phyloP scores from a whole-genome alignment of 2,329 filamentous ascomycete species.

The Colletotrichum liriopes region DNA sequence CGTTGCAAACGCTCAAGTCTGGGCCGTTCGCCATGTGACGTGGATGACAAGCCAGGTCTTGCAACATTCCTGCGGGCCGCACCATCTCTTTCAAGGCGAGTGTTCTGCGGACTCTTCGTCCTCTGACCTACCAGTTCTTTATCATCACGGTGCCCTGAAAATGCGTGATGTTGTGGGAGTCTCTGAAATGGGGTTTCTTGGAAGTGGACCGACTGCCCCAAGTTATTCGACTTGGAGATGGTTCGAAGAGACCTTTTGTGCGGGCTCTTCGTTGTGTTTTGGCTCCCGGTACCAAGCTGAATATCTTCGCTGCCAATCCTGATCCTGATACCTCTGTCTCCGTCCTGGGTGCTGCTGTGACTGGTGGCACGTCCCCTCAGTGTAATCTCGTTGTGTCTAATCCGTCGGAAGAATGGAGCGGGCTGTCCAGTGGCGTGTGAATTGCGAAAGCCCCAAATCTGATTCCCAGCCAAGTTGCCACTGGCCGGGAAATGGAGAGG shows the following conservation, averaged over 20 bases:
- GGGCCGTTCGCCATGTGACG: not conserved
- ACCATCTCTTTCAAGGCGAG: not conserved
- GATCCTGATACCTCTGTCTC: constrained; percentile 26
- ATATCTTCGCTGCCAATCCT: constrained; percentile 41
- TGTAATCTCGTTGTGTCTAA: not conserved
- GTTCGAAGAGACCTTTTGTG: constrained; percentile 3
- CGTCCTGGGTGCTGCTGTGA: not conserved
- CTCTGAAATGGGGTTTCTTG: not conserved
- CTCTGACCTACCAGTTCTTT: not conserved
- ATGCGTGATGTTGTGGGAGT: not conserved
- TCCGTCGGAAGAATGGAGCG: not conserved
- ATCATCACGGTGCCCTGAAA: not conserved
- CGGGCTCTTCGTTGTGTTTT: not conserved
- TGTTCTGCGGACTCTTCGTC: not conserved
- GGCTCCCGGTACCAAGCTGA: constrained; percentile 4
- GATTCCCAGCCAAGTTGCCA: not conserved
- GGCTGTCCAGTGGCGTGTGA: not conserved
- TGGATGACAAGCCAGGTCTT: not conserved
- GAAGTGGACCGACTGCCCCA: not conserved
- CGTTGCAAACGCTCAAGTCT: constrained; percentile 13
- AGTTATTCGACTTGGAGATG: not conserved
- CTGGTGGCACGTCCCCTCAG: not conserved
- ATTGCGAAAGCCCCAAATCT: constrained; percentile 38
- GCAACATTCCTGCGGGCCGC: not conserved
- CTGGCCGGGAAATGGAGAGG: constrained; percentile 24